Conservation (phyloP, 495 filamentous ascomycete genomes). For the Penicillium samsonianum region DNA sequence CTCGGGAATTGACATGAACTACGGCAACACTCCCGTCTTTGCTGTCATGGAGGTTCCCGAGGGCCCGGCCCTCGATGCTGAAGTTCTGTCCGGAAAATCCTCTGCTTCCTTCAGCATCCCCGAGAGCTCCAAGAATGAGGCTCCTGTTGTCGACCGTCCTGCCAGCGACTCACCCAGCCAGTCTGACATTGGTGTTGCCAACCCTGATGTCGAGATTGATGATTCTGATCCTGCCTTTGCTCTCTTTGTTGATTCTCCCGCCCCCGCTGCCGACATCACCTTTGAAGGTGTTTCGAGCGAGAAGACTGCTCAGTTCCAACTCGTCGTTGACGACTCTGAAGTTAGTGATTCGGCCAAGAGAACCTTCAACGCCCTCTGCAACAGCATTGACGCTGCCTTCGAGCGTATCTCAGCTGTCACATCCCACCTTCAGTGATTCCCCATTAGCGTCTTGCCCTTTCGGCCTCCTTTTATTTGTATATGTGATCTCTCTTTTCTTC, state of each 20-base stretch:
- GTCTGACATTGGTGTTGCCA: slow-evolving; percentile 34
- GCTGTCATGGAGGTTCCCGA: slow-evolving; percentile 75
- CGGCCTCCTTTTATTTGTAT: slow-evolving; percentile 27
- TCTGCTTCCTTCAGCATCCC: slow-evolving; percentile 45
- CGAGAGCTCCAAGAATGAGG: slow-evolving; percentile 53
- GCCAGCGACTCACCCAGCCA: slow-evolving; percentile 36
- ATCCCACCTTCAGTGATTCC: slow-evolving; percentile 48
- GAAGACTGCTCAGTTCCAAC: slow-evolving; percentile 60
- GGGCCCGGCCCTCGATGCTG: slow-evolving; percentile 62
- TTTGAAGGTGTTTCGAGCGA: slow-evolving; percentile 58
- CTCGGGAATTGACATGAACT: slow-evolving; percentile 54
- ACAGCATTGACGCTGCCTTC: slow-evolving; percentile 53
- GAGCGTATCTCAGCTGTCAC: slow-evolving; percentile 49
- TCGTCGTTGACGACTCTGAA: slow-evolving; percentile 55
- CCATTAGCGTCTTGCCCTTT: slow-evolving; percentile 32
- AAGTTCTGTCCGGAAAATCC: slow-evolving; percentile 67
- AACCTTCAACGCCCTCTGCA: slow-evolving; percentile 48
- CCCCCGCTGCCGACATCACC: slow-evolving; percentile 34
- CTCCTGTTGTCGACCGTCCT: slow-evolving; percentile 46
- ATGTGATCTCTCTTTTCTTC: slow-evolving; percentile 25
- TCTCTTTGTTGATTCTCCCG: slow-evolving; percentile 55
- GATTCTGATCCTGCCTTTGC: slow-evolving; percentile 61
- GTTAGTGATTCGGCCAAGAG: slow-evolving; percentile 32
- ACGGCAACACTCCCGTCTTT: slow-evolving; percentile 74
- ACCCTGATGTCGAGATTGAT: slow-evolving; percentile 56